Percentiles rank a stretch among this genome's conserved stretches.
Evolutionary conservation across 306 rosid species (phyloP).

Genomic region (Clitoria ternatea): DNA sequence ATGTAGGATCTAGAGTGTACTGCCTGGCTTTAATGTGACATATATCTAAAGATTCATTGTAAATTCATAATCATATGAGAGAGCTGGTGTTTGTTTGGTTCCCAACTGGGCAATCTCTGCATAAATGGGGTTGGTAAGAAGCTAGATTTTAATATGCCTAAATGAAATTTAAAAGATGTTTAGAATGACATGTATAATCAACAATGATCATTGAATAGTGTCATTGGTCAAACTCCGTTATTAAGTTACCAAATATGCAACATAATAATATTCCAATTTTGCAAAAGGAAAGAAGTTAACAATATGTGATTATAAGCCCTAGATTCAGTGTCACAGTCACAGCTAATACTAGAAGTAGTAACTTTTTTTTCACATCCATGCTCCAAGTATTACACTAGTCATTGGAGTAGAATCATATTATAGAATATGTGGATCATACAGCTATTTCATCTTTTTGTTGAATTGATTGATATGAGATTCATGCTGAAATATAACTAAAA

Average conservation of each 20-base stretch:
- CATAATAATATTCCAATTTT: background rate
- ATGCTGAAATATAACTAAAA: background rate
- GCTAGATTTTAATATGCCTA: too few relatives aligned
- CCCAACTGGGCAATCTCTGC: too few relatives aligned
- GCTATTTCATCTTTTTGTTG: background rate
- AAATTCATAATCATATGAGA: background rate
- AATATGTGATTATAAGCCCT: background rate
- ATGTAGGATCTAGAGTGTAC: background rate
- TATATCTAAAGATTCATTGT: background rate
- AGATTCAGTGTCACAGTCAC: conserved; percentile 8
- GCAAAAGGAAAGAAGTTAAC: background rate
- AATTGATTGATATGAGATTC: conserved; percentile 4
- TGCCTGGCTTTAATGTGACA: background rate
- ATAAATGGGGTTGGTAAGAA: too few relatives aligned
- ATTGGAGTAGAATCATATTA: background rate
- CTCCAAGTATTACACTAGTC: background rate
- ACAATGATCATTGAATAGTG: too few relatives aligned
- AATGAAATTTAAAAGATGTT: too few relatives aligned
- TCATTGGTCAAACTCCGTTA: too few relatives aligned
- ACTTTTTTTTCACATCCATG: background rate
- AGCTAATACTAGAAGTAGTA: background rate
- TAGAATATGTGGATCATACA: background rate
- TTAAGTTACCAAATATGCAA: too few relatives aligned
- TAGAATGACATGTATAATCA: too few relatives aligned
- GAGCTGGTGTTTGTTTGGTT: too few relatives aligned